Base-by-base conservation (phyloP, 768 basidiomycete genomes). In the Tricholoma bakamatsutake region DNA sequence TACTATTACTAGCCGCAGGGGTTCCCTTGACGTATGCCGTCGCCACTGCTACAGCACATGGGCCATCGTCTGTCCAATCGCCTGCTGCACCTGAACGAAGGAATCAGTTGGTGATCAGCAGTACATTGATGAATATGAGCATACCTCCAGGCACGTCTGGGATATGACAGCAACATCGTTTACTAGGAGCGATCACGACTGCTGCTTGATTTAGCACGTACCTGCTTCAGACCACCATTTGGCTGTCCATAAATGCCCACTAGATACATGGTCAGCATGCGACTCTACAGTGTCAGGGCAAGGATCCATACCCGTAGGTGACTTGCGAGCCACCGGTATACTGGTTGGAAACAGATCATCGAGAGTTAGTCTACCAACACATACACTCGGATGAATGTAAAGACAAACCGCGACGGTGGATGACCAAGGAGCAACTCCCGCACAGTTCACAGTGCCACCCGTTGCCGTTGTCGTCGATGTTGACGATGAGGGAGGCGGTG, bases 231-330 rank as follows among this genome's bases (percentile, higher is more conserved):
- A 71, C 80, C 81, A 82, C 72, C 73, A 78, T 52, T 71, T 63
- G 4, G 80, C 79, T 1, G 69, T 74, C 80, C 80, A 82, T 9
- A 80, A 67, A 57, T 79, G 65, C 10, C 78, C 76, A 52, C 80
- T 80, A 17, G 1, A 24, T 33, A 52, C 12, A 33, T 15, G 34
- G 10, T 33, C 47, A 62, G 17, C 35, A 33, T 34, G 31, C 37
- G 15, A 39, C 17, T 33, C 24, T 4, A 12, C n/a, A 17, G 18
- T 30, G 5, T 34, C n/a, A n/a, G 27, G 24, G 24, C 37, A 17
- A 28, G 11, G 5, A 15, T 43, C 55, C 76, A 53, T 50, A 79
- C 78, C 66, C 59, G 62, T 75, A 80, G 15, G 66, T 68, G 15
- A 69, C 80, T 43, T 72, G 55, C 13, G 68, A 54, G 11, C 79